Conservation (phyloP, 1,284 basidiomycete genomes). For the Thelephora terrestris region DNA sequence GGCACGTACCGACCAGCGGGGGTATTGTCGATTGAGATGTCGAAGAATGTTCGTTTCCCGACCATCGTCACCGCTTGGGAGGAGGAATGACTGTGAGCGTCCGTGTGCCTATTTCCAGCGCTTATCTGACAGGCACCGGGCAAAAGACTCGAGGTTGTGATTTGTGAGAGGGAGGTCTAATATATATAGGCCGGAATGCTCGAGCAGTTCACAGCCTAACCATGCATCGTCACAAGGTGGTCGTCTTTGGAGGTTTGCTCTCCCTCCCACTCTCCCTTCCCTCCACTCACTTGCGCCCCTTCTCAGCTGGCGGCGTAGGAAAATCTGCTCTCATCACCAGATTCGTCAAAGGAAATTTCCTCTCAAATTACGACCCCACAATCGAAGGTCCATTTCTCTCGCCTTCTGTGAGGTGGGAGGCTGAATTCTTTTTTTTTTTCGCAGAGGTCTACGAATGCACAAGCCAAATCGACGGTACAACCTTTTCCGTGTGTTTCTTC, state of each 20-base stretch:
- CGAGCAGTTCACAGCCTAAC: too few relatives aligned
- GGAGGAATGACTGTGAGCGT: too few relatives aligned
- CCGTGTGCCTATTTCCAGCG: background rate
- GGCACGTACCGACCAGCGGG: constrained; percentile 47
- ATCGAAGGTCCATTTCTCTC: constrained; percentile 51
- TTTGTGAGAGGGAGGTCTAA: background rate
- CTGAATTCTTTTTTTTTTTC: background rate
- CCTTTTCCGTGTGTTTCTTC: constrained; percentile 20
- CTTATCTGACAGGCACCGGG: background rate
- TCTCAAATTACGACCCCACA: constrained; percentile 73
- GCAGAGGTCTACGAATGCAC: constrained; percentile 58
- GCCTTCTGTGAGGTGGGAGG: too few relatives aligned
- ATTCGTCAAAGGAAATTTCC: constrained; percentile 64
- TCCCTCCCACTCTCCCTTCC: constrained; percentile 2
- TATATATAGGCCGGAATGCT: background rate
- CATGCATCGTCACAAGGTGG: constrained; percentile 63
- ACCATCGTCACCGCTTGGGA: constrained; percentile 21
- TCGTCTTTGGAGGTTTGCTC: constrained; percentile 65
- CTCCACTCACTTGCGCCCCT: constrained; percentile 3
- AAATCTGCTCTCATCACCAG: constrained; percentile 70
- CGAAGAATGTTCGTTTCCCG: constrained; percentile 59
- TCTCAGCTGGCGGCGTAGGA: constrained; percentile 69
- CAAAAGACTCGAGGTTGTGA: background rate
- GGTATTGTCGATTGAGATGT: constrained; percentile 44
- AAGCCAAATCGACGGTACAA: constrained; percentile 51